A percentile compares a stretch with the other conserved stretches of the same genome.
These are phyloP conservation scores for Haplosporangium gracile DNA, from an alignment of 192 early-diverging fungal genomes.

Conservation along the genomic window DNA sequence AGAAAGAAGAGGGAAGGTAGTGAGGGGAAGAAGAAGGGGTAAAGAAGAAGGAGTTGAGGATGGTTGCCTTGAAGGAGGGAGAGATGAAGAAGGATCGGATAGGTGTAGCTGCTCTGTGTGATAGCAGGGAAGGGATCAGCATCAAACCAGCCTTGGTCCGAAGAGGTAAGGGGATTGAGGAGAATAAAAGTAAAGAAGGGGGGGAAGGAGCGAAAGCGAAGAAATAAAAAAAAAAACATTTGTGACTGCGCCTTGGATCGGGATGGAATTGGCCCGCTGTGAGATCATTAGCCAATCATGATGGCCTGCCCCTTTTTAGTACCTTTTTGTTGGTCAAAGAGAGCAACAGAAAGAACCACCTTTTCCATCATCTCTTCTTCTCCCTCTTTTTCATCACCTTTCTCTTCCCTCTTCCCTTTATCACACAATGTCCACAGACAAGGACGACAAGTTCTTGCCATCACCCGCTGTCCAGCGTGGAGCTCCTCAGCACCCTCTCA, in stretches of 20 bases:
- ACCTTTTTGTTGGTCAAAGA: background rate
- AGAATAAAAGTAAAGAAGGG: background rate
- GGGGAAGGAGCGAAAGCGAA: background rate
- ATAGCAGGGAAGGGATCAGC: background rate
- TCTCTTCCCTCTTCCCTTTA: background rate
- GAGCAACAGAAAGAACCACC: background rate
- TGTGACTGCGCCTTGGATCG: too few relatives aligned
- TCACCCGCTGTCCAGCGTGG: conserved; percentile 38
- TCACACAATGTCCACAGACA: conserved; percentile 10
- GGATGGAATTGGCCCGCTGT: too few relatives aligned
- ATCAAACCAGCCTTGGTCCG: background rate
- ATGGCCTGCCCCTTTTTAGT: background rate
- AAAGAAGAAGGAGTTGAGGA: conserved; percentile 3
- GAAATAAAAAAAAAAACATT: too few relatives aligned
- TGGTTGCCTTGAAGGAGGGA: background rate
- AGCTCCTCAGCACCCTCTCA: conserved; percentile 37
- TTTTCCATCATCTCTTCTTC: background rate
- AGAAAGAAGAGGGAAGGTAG: background rate
- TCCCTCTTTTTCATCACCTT: background rate
- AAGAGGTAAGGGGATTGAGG: background rate
- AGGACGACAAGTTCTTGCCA: conserved; percentile 46
- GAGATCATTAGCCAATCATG: too few relatives aligned
- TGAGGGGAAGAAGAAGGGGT: background rate
- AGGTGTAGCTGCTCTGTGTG: background rate
- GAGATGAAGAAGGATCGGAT: background rate